Evolutionary conservation across 2,329 filamentous ascomycete species (phyloP).

Genomic region (Colletotrichum shisoi): DNA sequence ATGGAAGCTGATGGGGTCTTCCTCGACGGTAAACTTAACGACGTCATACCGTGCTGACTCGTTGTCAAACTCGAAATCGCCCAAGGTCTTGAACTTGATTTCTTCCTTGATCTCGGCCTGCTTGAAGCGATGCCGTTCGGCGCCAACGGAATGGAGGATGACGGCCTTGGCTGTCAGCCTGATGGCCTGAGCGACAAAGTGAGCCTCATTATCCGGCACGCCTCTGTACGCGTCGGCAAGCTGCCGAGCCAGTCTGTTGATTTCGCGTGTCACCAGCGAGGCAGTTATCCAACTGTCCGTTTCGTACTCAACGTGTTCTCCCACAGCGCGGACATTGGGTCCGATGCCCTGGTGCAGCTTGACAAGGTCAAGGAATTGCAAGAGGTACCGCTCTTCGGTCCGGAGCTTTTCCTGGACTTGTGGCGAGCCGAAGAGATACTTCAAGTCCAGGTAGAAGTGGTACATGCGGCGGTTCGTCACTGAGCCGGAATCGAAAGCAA

Average conservation of each 20-base stretch:
- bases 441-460: slow-evolving; percentile 95
- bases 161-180: slow-evolving; percentile 79
- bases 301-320: slow-evolving; percentile 97
- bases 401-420: slow-evolving; percentile 88
- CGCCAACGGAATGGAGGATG: slow-evolving; percentile 87
- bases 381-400: slow-evolving; percentile 82
- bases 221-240: slow-evolving; percentile 86
- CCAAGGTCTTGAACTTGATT: slow-evolving; percentile 79
- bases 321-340: slow-evolving; percentile 88
- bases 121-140: slow-evolving; percentile 85
- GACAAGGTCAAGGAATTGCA: slow-evolving; percentile 94
- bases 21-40: slow-evolving; percentile 87
- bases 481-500: slow-evolving; percentile 92
- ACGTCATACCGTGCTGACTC: slow-evolving; percentile 67
- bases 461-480: slow-evolving; percentile 96
- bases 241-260: slow-evolving; percentile 89
- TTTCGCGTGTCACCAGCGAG: slow-evolving; percentile 90
- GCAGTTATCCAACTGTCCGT: slow-evolving; percentile 98
- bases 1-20: slow-evolving; percentile 94
- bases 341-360: slow-evolving; percentile 98
- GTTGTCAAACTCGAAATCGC: slow-evolving; percentile 81
- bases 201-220: slow-evolving; percentile 68
- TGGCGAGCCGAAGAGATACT: slow-evolving; percentile 86
- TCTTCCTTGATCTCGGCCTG: slow-evolving; percentile 89
- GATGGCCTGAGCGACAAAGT: slow-evolving; percentile 74